Conservation (phyloP, 106 monocot species). For the Platanthera guangdongensis region DNA sequence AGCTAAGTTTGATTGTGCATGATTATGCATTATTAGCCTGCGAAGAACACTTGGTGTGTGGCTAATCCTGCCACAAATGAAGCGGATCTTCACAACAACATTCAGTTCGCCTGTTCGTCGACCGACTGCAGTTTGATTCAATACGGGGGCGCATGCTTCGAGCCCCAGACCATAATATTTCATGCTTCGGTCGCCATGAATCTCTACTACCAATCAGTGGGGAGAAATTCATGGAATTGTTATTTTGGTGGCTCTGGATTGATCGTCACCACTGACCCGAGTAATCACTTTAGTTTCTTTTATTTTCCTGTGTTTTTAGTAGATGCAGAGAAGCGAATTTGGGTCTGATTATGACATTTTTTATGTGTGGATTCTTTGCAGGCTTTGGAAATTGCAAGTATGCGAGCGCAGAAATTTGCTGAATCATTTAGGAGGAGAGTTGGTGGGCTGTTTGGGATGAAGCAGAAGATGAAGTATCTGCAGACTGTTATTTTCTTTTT, state of each 20-base stretch:
- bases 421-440: not conserved
- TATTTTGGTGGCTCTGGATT: conserved; percentile 22
- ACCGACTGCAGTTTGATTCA: conserved; percentile 25
- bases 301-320: not conserved
- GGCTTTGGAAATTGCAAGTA: conserved; percentile 3
- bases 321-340: not conserved
- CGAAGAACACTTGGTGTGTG: conserved; percentile 27
- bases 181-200: conserved; percentile 38
- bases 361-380: not conserved
- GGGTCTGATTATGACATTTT: not conserved
- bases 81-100: conserved; percentile 12
- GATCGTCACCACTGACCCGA: conserved; percentile 22
- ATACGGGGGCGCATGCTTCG: conserved; percentile 16
- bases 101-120: conserved; percentile 24
- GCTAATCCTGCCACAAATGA: conserved; percentile 28
- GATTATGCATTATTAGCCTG: not conserved
- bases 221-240: conserved; percentile 25
- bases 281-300: conserved; percentile 4
- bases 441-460: not conserved
- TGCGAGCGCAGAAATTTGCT: not conserved
- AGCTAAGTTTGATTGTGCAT: too few species aligned
- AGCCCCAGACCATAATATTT: conserved; percentile 14
- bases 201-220: conserved; percentile 24
- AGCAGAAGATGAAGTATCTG: not conserved
- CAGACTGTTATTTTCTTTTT: not conserved